Evolutionary conservation across 164 flowering plant genomes (phyloP).

Genomic region (Sedum album): DNA sequence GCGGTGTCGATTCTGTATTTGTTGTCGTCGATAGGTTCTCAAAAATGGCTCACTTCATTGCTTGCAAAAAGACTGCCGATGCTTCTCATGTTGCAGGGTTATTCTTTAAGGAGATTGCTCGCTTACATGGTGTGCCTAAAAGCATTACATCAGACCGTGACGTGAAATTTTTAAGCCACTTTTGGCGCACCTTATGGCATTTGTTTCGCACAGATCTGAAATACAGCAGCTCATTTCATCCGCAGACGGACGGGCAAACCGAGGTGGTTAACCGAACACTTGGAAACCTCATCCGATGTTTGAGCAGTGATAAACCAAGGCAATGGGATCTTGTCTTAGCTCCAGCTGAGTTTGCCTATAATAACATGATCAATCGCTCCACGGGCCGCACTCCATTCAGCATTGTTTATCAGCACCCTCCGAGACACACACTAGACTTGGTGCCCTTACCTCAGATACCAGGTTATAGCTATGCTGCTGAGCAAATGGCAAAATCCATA

Average conservation of each 20-base stretch:
- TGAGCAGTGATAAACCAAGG: slow-evolving; percentile 6
- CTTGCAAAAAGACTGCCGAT: no score
- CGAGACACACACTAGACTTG: slow-evolving; percentile 7
- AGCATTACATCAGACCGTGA: no score
- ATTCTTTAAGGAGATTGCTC: no score
- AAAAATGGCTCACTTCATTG: no score
- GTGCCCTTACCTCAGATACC: neutral
- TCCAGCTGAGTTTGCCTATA: no score
- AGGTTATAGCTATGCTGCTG: slow-evolving; percentile 3
- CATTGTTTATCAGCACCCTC: neutral
- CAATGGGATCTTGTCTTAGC: no score
- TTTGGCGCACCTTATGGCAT: slow-evolving; percentile 7
- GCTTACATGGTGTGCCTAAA: no score
- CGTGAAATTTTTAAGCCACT: neutral
- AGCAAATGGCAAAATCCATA: neutral
- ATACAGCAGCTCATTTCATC: no score
- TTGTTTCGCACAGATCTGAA: neutral
- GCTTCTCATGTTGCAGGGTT: no score
- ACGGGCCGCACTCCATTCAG: neutral
- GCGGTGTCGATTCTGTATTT: slow-evolving; percentile 12
- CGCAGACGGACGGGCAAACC: slow-evolving; percentile 11
- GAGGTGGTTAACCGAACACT: no score
- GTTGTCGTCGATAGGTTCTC: slow-evolving; percentile 16
- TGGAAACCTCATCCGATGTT: slow-evolving; percentile 4
- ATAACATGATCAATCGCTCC: neutral